Evolutionary conservation across 345 rosid species (phyloP).

Genomic region (Ceriops tagal): DNA sequence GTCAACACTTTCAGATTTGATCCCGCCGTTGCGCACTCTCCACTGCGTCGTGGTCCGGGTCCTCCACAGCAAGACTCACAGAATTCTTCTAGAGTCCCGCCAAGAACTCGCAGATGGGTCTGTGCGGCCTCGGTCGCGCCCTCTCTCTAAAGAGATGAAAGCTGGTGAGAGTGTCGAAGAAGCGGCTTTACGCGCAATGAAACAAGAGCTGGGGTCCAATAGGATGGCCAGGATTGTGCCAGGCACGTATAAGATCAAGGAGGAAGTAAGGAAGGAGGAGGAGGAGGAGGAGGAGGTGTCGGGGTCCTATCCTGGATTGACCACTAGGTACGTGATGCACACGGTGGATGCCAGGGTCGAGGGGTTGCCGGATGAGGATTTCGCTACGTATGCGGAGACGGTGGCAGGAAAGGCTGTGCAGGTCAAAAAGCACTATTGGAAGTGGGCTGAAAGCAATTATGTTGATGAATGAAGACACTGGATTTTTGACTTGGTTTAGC

Average conservation of each 20-base stretch:
- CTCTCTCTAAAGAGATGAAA: slow-evolving; percentile 7
- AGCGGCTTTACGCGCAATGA: slow-evolving; percentile 8
- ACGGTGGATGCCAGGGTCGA: slow-evolving; percentile 14
- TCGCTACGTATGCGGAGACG: slow-evolving; percentile 9
- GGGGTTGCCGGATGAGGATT: slow-evolving; percentile 9
- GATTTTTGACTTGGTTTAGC: no score
- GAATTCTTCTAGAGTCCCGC: slow-evolving; percentile 2
- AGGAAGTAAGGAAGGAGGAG: not conserved
- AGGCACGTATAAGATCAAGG: slow-evolving; percentile 2
- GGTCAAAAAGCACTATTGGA: no score
- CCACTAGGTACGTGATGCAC: slow-evolving; percentile 5
- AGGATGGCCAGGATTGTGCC: slow-evolving; percentile 1
- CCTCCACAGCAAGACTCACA: not conserved
- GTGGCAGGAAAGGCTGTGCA: no score
- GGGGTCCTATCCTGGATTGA: slow-evolving; percentile 3
- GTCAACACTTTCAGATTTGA: no score
- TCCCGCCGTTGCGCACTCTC: no score
- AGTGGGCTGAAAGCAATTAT: no score
- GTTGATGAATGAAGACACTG: no score
- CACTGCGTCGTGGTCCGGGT: no score
- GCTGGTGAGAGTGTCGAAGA: slow-evolving; percentile 5
- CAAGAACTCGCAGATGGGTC: slow-evolving; percentile 1
- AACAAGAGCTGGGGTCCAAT: not conserved
- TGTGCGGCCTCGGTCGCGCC: not conserved
- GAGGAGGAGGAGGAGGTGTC: slow-evolving; percentile 5